Evolutionary conservation across 352 stramenopile species (phyloP).

Genomic region (Phytophthora capsici): DNA sequence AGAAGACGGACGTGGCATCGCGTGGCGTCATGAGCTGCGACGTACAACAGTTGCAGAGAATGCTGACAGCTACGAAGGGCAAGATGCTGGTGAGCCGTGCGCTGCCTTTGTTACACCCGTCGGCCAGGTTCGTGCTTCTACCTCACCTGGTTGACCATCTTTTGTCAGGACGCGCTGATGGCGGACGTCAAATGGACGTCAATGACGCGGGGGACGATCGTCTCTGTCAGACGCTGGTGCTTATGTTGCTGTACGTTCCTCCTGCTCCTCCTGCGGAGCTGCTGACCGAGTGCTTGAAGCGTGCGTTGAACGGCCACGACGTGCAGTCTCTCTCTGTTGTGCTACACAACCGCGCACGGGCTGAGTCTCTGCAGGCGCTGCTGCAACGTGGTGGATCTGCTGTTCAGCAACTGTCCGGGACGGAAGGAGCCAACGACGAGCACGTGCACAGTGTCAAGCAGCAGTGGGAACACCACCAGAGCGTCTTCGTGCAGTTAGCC

Average conservation of each 20-base stretch:
- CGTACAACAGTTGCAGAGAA: slow-evolving; percentile 55
- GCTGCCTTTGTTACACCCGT: slow-evolving; percentile 79
- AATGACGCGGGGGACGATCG: slow-evolving; percentile 60
- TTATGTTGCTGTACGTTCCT: slow-evolving; percentile 83
- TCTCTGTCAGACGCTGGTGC: slow-evolving; percentile 81
- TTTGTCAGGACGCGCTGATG: slow-evolving; percentile 52
- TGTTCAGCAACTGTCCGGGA: slow-evolving; percentile 54
- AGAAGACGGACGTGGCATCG: slow-evolving; percentile 5
- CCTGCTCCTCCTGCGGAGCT: slow-evolving; percentile 69
- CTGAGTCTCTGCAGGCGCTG: slow-evolving; percentile 75
- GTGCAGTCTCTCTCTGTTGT: slow-evolving; percentile 66
- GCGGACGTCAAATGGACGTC: slow-evolving; percentile 34
- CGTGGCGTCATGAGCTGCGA: slow-evolving; percentile 53
- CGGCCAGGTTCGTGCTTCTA: slow-evolving; percentile 78
- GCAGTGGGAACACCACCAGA: slow-evolving; percentile 70
- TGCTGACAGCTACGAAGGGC: slow-evolving; percentile 70
- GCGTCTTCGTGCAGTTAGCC: slow-evolving; percentile 74
- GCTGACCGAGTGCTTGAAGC: slow-evolving; percentile 68
- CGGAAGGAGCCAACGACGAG: slow-evolving; percentile 26
- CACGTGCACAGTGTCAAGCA: slow-evolving; percentile 49
- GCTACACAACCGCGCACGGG: slow-evolving; percentile 77
- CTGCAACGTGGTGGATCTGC: slow-evolving; percentile 70
- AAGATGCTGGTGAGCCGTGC: slow-evolving; percentile 81
- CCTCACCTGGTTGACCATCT: slow-evolving; percentile 72
- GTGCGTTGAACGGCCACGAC: slow-evolving; percentile 63